These are phyloP conservation scores for Trichophyton verrucosum DNA, from an alignment of 2,329 filamentous ascomycete species.

Conservation along the genomic window DNA sequence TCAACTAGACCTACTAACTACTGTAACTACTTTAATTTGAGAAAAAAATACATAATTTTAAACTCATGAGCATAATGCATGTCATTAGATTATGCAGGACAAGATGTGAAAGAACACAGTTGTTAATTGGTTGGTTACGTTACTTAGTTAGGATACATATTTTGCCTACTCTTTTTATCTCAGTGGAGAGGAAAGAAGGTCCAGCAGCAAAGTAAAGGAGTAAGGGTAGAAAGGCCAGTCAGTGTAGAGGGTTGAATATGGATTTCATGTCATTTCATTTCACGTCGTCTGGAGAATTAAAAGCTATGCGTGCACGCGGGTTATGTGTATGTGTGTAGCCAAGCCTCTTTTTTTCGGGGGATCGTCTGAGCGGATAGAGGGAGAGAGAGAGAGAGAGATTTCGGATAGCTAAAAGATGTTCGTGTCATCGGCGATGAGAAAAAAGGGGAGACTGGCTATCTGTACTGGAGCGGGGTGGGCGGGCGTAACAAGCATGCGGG, in stretches of 20 bases:
- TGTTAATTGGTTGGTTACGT: not conserved
- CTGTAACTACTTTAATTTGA: not conserved
- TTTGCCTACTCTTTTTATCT: not conserved
- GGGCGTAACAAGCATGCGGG: not conserved
- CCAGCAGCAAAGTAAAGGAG: not conserved
- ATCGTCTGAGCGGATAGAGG: too few species aligned
- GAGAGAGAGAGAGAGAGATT: too few species aligned
- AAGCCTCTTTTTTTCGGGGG: not conserved
- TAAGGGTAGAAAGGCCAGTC: too few species aligned
- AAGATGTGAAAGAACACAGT: too few species aligned
- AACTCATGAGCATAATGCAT: too few species aligned
- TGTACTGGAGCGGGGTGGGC: not conserved
- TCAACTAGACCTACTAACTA: too few species aligned
- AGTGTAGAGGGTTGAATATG: not conserved
- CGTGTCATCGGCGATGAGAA: not conserved
- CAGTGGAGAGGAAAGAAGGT: not conserved
- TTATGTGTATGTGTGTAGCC: not conserved
- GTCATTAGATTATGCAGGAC: too few species aligned
- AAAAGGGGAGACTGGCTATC: not conserved
- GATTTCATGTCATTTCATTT: conserved; percentile 2
- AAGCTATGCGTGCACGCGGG: not conserved
- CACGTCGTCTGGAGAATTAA: not conserved
- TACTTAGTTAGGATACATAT: not conserved
- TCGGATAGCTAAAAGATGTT: too few species aligned
- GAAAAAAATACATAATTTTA: not conserved